Evolutionary conservation across 805 yeast species (phyloP).

Genomic region (Ogataea siamensis): DNA sequence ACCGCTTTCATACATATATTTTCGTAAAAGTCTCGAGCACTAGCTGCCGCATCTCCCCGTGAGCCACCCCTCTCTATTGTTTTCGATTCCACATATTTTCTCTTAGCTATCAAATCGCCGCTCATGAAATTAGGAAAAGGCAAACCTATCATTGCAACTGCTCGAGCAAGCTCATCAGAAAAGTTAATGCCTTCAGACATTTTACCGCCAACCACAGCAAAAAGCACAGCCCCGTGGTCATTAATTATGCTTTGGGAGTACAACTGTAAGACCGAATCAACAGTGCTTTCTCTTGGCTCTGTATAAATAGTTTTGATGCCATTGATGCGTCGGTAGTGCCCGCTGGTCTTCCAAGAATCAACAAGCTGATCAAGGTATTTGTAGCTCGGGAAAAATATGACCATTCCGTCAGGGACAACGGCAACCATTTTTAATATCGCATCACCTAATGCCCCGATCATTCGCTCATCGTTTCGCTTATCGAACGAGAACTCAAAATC

Average conservation of each 20-base stretch:
- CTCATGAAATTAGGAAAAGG: conserved; percentile 86
- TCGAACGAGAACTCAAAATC: conserved; percentile 68
- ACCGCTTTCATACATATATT: conserved; percentile 88
- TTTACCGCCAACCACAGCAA: conserved; percentile 91
- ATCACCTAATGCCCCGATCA: conserved; percentile 52
- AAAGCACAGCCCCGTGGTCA: conserved; percentile 57
- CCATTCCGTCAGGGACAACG: conserved; percentile 69
- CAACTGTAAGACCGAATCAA: conserved; percentile 45
- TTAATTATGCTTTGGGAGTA: conserved; percentile 46
- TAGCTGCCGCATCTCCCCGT: conserved; percentile 42
- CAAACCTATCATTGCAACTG: conserved; percentile 80
- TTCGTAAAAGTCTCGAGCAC: conserved; percentile 63
- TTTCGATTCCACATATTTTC: conserved; percentile 56
- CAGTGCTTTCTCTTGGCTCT: conserved; percentile 51
- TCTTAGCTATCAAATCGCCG: conserved; percentile 75
- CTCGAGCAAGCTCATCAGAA: conserved; percentile 82
- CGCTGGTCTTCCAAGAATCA: conserved; percentile 47
- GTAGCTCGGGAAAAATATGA: conserved; percentile 84
- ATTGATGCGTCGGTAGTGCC: conserved; percentile 36
- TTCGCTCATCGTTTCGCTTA: conserved; percentile 45
- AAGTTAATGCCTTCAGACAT: conserved; percentile 93
- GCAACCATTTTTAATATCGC: conserved; percentile 42
- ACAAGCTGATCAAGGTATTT: conserved; percentile 57
- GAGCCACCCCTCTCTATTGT: conserved; percentile 50
- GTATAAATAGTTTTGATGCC: conserved; percentile 47